These are phyloP conservation scores for Andrographis paniculata DNA, from an alignment of 305 asterid species.

Conservation along the genomic window DNA sequence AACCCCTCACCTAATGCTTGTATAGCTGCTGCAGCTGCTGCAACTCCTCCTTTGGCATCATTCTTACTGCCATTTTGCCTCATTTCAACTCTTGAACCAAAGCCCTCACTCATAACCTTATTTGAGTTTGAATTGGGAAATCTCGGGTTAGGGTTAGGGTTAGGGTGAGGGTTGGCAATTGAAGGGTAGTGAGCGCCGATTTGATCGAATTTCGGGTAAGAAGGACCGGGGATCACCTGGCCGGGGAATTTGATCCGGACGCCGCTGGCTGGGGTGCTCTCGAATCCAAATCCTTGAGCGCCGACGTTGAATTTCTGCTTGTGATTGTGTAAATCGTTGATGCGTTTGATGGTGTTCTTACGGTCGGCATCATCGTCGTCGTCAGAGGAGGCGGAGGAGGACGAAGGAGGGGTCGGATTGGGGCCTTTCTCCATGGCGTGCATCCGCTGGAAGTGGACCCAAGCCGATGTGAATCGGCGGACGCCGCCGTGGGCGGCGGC, in stretches of 20 bases:
- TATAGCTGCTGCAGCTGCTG: conserved; percentile 57
- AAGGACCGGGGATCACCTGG: conserved; percentile 22
- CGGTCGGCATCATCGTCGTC: conserved; percentile 29
- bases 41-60: conserved; percentile 34
- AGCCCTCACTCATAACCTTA: conserved; percentile 31
- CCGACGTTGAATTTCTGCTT: conserved; percentile 22
- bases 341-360: conserved; percentile 30
- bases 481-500: conserved; percentile 67
- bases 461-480: conserved; percentile 56
- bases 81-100: conserved; percentile 25
- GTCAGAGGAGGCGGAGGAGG: conserved; percentile 19
- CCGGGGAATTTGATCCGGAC: conserved; percentile 76
- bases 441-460: conserved; percentile 87
- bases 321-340: conserved; percentile 28
- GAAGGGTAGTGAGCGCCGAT: conserved; percentile 28
- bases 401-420: conserved; percentile 37
- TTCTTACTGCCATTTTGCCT: conserved; percentile 20
- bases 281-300: conserved; percentile 31
- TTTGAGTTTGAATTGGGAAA: conserved; percentile 25
- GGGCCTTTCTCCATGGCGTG: conserved; percentile 85
- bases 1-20: conserved; percentile 74
- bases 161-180: no score
- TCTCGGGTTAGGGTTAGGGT: conserved; percentile 29
- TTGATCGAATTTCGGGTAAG: conserved; percentile 36
- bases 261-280: conserved; percentile 42